Evolutionary conservation across 2,329 filamentous ascomycete species (phyloP), one percentile per base, ranked within the genome.

Genomic region (Coniella lustricola): DNA sequence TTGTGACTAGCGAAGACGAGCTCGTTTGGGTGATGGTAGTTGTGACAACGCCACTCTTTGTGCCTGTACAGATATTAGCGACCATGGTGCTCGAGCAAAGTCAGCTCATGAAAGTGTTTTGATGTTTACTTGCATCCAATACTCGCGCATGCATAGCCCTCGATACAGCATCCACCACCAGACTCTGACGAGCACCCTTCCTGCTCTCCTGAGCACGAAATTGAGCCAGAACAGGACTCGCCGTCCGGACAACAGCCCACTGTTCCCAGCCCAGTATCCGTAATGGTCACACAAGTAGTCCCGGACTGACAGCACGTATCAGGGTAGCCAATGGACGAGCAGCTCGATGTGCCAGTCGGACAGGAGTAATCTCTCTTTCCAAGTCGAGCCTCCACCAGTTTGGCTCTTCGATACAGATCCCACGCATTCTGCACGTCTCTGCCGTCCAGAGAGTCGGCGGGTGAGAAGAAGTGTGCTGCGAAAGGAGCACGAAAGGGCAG

Each of bases 181-280:
- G 82, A 62, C 31, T 75, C 74, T 7, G 77, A 72, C 0, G 81
- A 72, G 60, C 87, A 91, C 42, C 78, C 77, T 10, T 85, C 81
- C 35, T 76, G 82, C 3, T 70, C 67, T 2, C 72, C 71, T 55
- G 87, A 90, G n/a, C 61, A 61, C 0, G 74, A 76, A 5, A 90
- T 79, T 1, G 68, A 67, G 9, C 84, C 83, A 3, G 74, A 75
- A 62, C 87, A 91, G 5, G 64, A 75, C 37, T 71, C 67, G 3
- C 85, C 85, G 32, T 70, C 60, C 0, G 84, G 84, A 65, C 87
- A 93, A 64, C 87, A 93, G 3, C 86, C 87, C 2, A 91, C 80
- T 38, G 79, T 76, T 7, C 84, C 84, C 22, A 83, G 69, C 0
- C 75, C 76, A 5, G 76, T 76, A 62, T 86, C 79, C 29, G 73